phyloP scores from a whole-genome alignment of 2,329 filamentous ascomycete genomes.

The Fusarium euwallaceae region DNA sequence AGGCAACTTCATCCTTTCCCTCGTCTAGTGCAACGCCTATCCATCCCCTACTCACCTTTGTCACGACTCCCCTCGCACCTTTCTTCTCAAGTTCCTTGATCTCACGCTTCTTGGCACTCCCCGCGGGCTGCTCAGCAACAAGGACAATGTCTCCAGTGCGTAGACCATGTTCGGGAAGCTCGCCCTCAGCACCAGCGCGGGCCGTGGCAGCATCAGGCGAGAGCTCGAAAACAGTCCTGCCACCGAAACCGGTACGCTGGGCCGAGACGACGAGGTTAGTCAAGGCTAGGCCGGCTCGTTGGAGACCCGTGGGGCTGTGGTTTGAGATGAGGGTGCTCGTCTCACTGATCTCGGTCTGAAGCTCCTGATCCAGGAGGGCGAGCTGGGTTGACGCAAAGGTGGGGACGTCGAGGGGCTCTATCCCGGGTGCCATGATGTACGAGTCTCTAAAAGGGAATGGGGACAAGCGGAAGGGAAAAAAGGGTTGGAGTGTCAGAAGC shows the following conservation, averaged over 20 bases:
- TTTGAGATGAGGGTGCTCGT: slow-evolving; percentile 75
- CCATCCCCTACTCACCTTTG: slow-evolving; percentile 68
- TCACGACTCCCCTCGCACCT: slow-evolving; percentile 78
- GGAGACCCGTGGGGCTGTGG: slow-evolving; percentile 76
- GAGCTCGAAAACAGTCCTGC: slow-evolving; percentile 90
- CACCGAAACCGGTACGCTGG: slow-evolving; percentile 89
- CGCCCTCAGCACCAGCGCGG: slow-evolving; percentile 54
- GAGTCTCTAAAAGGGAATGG: background rate
- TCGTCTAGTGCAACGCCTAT: slow-evolving; percentile 79
- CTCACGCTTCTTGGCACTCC: slow-evolving; percentile 79
- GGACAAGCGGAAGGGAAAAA: background rate
- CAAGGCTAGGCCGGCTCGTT: slow-evolving; percentile 83
- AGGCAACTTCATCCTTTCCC: slow-evolving; percentile 64
- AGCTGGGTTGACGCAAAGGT: slow-evolving; percentile 80
- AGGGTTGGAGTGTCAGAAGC: slow-evolving; percentile 7
- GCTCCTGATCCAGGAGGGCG: slow-evolving; percentile 76
- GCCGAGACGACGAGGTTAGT: slow-evolving; percentile 80
- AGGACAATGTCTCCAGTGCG: slow-evolving; percentile 83
- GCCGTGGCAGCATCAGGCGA: slow-evolving; percentile 77
- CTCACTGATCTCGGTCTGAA: slow-evolving; percentile 78
- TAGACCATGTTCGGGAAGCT: slow-evolving; percentile 81
- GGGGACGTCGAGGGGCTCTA: slow-evolving; percentile 69
- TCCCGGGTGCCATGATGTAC: slow-evolving; percentile 52
- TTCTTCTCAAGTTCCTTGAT: slow-evolving; percentile 77
- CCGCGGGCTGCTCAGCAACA: slow-evolving; percentile 80